Percentiles rank a stretch among this genome's conserved stretches.
Conservation (phyloP, 75 land plant species). For the Selaginella tamariscina region DNA sequence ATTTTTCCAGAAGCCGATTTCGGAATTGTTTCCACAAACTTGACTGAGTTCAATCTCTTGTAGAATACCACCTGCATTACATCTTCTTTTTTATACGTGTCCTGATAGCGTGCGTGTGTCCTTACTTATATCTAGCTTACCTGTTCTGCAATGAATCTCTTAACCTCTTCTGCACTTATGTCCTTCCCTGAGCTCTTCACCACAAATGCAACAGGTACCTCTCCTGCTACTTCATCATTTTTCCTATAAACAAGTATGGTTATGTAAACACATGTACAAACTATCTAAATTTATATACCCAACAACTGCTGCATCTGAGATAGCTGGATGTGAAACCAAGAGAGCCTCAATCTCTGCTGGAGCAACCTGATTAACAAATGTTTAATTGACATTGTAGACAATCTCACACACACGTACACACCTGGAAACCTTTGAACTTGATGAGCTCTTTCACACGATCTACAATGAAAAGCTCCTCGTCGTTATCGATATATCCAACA, state of each 20-base stretch:
- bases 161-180: background rate
- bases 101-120: background rate
- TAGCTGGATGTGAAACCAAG: background rate
- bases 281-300: background rate
- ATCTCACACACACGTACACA: constrained; percentile 13
- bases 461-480: constrained; percentile 40
- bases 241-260: constrained; percentile 30
- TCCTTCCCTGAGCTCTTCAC: constrained; percentile 20
- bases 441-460: constrained; percentile 66
- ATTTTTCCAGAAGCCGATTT: constrained; percentile 64
- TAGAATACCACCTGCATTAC: constrained; percentile 47
- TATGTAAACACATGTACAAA: background rate
- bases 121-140: background rate
- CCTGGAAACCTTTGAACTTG: constrained; percentile 58
- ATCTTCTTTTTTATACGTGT: background rate
- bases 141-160: background rate
- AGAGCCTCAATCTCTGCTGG: background rate
- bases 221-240: constrained; percentile 64
- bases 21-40: constrained; percentile 51
- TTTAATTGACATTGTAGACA: background rate
- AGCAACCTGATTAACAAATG: background rate
- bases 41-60: constrained; percentile 47
- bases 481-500: constrained; percentile 43
- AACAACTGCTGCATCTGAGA: background rate
- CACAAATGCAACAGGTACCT: constrained; percentile 69